Conservation (phyloP, 805 yeast species). For the Candida caryicola region DNA sequence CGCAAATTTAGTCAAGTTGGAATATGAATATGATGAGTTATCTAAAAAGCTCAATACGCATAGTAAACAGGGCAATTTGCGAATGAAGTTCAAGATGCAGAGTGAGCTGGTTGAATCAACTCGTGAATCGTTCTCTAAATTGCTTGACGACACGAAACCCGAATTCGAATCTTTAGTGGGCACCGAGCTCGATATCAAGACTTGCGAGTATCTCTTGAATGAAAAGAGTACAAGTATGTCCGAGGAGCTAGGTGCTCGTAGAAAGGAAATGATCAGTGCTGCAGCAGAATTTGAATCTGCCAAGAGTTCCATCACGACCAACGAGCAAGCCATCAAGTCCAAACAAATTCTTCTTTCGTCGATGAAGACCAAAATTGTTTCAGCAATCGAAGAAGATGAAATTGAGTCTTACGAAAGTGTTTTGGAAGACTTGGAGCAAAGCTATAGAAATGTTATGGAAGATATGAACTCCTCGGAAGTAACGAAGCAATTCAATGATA, state of each 20-base stretch:
- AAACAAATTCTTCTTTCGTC: constrained; percentile 7
- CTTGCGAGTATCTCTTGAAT: constrained; percentile 12
- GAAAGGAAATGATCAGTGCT: constrained; percentile 1
- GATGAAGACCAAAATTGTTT: constrained; percentile 15
- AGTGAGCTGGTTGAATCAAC: constrained; percentile 37
- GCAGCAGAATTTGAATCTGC: constrained; percentile 6
- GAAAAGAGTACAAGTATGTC: neutral
- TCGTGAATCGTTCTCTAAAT: constrained; percentile 23
- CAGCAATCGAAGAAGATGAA: constrained; percentile 31
- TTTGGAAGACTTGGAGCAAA: constrained; percentile 56
- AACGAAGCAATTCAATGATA: constrained; percentile 63
- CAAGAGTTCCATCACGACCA: constrained; percentile 3
- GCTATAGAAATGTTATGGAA: constrained; percentile 58
- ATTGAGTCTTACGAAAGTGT: constrained; percentile 51
- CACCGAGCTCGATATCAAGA: constrained; percentile 11
- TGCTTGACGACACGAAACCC: constrained; percentile 21
- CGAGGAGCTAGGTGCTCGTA: constrained; percentile 3
- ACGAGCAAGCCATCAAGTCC: constrained; percentile 1
- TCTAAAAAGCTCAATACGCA: constrained; percentile 48
- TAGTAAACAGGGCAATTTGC: constrained; percentile 56
- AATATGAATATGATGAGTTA: constrained; percentile 47
- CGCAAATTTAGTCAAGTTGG: constrained; percentile 28
- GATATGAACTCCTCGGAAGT: constrained; percentile 68
- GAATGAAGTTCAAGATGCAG: constrained; percentile 51
- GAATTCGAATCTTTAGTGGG: constrained; percentile 19